Conservation (phyloP, 106 monocot genomes). For the Dactylorhiza incarnata region DNA sequence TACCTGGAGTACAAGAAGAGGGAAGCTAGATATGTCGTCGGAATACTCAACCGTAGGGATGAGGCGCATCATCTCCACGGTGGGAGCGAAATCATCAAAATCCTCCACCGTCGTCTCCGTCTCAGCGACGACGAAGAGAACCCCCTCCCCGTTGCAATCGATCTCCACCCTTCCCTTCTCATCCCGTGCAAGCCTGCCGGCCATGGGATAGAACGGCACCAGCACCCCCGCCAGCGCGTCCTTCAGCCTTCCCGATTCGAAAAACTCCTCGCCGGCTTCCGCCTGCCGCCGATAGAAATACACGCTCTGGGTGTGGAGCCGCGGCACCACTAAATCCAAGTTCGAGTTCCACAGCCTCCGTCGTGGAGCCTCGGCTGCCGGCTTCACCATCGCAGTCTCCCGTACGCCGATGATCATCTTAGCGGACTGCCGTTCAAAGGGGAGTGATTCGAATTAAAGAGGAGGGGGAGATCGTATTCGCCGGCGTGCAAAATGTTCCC, state of each 20-base stretch:
- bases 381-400: conserved; percentile 59
- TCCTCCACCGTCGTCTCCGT: conserved; percentile 40
- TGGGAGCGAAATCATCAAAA: conserved; percentile 88
- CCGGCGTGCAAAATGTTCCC: too few relatives aligned
- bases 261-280: conserved; percentile 21
- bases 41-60: conserved; percentile 79
- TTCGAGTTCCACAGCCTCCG: conserved; percentile 79
- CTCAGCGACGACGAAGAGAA: conserved; percentile 75
- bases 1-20: conserved; percentile 86
- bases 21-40: conserved; percentile 59
- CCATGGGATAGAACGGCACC: conserved; percentile 94
- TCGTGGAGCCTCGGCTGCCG: conserved; percentile 52
- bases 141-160: conserved; percentile 67
- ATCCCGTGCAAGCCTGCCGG: conserved; percentile 66
- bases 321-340: conserved; percentile 81
- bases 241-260: conserved; percentile 33
- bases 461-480: too few relatives aligned
- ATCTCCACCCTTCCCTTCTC: conserved; percentile 87
- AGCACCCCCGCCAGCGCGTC: conserved; percentile 62
- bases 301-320: conserved; percentile 94
- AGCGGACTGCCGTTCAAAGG: too few relatives aligned
- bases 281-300: conserved; percentile 73
- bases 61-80: conserved; percentile 79
- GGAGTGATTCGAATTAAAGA: too few relatives aligned
- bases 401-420: conserved; percentile 35